phyloP scores from a whole-genome alignment of 768 basidiomycete species.

The Auriscalpium vulgare region DNA sequence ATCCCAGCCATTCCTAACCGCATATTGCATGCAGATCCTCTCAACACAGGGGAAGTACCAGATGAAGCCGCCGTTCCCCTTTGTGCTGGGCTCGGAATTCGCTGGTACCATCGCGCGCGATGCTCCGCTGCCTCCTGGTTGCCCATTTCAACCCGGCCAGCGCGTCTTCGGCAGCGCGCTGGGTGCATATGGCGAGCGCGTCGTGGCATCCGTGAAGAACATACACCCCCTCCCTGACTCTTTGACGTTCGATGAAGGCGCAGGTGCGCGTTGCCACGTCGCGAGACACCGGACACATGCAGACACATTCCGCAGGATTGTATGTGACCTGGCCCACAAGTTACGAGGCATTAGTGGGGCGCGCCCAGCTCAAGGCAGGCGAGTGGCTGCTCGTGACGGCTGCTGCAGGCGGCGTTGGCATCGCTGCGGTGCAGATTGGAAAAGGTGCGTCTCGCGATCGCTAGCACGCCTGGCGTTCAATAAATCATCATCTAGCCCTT shows the following conservation, averaged over 20 bases:
- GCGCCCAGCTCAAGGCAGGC: conserved; percentile 72
- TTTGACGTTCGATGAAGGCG: conserved; percentile 80
- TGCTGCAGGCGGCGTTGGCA: conserved; percentile 93
- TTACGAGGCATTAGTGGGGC: conserved; percentile 84
- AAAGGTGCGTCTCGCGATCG: conserved; percentile 50
- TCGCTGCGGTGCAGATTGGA: conserved; percentile 86
- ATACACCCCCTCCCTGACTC: conserved; percentile 65
- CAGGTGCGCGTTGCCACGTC: conserved; percentile 37
- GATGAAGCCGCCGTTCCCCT: conserved; percentile 74
- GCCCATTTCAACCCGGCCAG: conserved; percentile 74
- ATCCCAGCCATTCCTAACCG: neutral
- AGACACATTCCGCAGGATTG: conserved; percentile 39
- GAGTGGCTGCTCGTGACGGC: conserved; percentile 93
- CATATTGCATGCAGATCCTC: conserved; percentile 44
- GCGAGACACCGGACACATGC: no score
- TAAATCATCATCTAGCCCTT: conserved; percentile 40
- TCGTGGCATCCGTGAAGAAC: conserved; percentile 42
- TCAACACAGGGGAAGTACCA: conserved; percentile 91
- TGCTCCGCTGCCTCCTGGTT: conserved; percentile 75
- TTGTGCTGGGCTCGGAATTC: conserved; percentile 80
- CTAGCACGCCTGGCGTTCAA: no score
- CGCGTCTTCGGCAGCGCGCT: conserved; percentile 79
- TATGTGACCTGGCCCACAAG: conserved; percentile 90
- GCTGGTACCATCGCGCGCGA: conserved; percentile 63
- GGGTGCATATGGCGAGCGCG: conserved; percentile 75